Evolutionary conservation across 805 yeast genomes (phyloP).

Genomic region (Yamadazyma sp.): DNA sequence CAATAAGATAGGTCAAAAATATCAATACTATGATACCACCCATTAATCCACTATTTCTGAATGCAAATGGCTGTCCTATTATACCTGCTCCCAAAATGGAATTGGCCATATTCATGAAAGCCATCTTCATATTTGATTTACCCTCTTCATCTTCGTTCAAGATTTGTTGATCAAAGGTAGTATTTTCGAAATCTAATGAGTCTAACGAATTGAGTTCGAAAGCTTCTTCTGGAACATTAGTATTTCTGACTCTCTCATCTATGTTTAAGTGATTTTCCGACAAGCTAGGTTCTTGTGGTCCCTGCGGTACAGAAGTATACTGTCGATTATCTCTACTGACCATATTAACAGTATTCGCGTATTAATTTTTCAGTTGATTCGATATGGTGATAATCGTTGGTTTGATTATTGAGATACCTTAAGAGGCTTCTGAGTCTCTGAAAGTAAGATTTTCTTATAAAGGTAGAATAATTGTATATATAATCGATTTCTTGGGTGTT

Average conservation of each 20-base stretch:
- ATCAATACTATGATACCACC: constrained; percentile 68
- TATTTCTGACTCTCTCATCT: constrained; percentile 8
- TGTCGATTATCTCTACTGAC: not conserved
- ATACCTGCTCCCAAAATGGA: constrained; percentile 95
- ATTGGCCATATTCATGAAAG: constrained; percentile 96
- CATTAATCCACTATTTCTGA: constrained; percentile 71
- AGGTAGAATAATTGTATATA: too few species aligned
- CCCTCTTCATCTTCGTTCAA: constrained; percentile 21
- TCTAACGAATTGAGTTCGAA: constrained; percentile 19
- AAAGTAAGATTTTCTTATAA: too few species aligned
- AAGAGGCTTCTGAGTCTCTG: too few species aligned
- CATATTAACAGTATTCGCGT: not conserved
- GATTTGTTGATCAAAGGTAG: not conserved
- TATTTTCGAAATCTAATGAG: constrained; percentile 15
- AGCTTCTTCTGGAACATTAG: constrained; percentile 11
- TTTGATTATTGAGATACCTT: too few species aligned
- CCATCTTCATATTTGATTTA: constrained; percentile 61
- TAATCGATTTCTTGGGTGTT: too few species aligned
- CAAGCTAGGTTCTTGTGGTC: not conserved
- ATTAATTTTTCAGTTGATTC: too few species aligned
- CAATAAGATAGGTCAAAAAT: constrained; percentile 66
- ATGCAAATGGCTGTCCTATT: constrained; percentile 90
- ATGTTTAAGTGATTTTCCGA: not conserved
- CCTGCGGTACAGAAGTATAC: constrained; percentile 2
- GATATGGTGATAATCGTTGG: too few species aligned